These are phyloP conservation scores for Eucalyptus albens DNA, from an alignment of 345 rosid genomes.

Conservation along the genomic window DNA sequence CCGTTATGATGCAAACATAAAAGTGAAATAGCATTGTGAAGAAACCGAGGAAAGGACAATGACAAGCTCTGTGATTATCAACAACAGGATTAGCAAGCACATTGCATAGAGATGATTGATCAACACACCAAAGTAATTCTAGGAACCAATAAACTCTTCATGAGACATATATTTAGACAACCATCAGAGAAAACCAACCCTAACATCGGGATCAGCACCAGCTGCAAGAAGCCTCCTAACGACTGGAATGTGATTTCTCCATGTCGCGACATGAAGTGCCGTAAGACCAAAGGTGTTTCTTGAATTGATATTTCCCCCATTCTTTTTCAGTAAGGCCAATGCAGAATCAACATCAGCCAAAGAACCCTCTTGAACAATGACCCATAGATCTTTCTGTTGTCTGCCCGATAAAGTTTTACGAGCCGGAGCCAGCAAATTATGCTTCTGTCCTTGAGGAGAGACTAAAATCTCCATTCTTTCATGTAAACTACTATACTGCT, in stretches of 20 bases:
- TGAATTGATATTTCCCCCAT: slow-evolving; percentile 60
- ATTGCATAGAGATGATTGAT: not conserved
- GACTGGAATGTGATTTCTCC: slow-evolving; percentile 95
- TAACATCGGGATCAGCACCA: slow-evolving; percentile 97
- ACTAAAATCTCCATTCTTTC: slow-evolving; percentile 32
- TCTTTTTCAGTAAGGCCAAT: slow-evolving; percentile 59
- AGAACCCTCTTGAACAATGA: slow-evolving; percentile 68
- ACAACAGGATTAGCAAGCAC: not conserved
- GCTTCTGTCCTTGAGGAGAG: slow-evolving; percentile 60
- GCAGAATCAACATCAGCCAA: slow-evolving; percentile 76
- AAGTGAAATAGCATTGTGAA: not conserved
- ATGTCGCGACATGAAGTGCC: slow-evolving; percentile 79
- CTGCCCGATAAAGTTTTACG: slow-evolving; percentile 32
- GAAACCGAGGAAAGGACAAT: not conserved
- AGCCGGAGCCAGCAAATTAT: slow-evolving; percentile 21
- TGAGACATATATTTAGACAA: not conserved
- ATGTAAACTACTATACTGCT: not conserved
- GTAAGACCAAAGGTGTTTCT: slow-evolving; percentile 74
- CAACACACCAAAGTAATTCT: not conserved
- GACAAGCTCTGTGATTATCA: not conserved
- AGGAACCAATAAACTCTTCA: not conserved
- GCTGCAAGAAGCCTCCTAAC: slow-evolving; percentile 79
- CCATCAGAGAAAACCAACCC: slow-evolving; percentile 43
- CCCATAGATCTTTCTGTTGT: slow-evolving; percentile 65
- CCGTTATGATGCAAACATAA: not conserved